Conservation (phyloP, 2,329 filamentous ascomycete species). For the Ophiostoma fasciatum region DNA sequence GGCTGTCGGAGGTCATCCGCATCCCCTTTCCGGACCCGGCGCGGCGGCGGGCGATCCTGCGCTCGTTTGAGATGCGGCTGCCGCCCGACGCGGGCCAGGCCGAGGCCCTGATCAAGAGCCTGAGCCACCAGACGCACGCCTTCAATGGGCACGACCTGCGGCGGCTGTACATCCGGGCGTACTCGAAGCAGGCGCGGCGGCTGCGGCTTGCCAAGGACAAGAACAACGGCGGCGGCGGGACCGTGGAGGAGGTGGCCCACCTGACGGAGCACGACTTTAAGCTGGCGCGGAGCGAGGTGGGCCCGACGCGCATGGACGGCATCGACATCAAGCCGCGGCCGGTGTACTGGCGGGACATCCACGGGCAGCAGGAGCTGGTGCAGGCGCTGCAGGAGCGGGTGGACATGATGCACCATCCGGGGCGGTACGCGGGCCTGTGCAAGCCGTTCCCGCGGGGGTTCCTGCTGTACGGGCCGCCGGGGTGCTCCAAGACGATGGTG, state of each 20-base stretch:
- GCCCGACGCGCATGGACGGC: slow-evolving; percentile 76
- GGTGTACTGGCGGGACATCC: slow-evolving; percentile 76
- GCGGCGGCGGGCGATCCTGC: slow-evolving; percentile 60
- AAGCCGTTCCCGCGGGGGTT: slow-evolving; percentile 51
- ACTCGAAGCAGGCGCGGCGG: too few species aligned
- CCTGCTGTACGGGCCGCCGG: slow-evolving; percentile 80
- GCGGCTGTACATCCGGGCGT: slow-evolving; percentile 1
- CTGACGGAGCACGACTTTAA: slow-evolving; percentile 39
- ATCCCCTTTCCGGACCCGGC: slow-evolving; percentile 61
- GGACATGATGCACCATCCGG: slow-evolving; percentile 18
- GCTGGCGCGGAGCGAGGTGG: slow-evolving; percentile 50
- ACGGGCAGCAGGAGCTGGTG: slow-evolving; percentile 68
- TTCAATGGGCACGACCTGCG: slow-evolving; percentile 61
- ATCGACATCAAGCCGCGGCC: slow-evolving; percentile 79
- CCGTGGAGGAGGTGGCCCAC: too few species aligned
- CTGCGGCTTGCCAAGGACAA: too few species aligned
- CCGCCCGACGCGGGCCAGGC: slow-evolving; percentile 30
- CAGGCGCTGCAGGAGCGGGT: slow-evolving; percentile 38
- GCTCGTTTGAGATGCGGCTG: slow-evolving; percentile 36
- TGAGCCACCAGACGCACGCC: slow-evolving; percentile 70
- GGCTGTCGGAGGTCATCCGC: slow-evolving; percentile 53
- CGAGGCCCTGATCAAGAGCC: slow-evolving; percentile 37
- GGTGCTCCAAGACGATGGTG: slow-evolving; percentile 86
- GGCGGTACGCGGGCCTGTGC: slow-evolving; percentile 24
- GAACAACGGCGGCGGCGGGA: too few species aligned